Base-by-base conservation (phyloP, 1,284 basidiomycete genomes). In the Prillingera fragicola region DNA sequence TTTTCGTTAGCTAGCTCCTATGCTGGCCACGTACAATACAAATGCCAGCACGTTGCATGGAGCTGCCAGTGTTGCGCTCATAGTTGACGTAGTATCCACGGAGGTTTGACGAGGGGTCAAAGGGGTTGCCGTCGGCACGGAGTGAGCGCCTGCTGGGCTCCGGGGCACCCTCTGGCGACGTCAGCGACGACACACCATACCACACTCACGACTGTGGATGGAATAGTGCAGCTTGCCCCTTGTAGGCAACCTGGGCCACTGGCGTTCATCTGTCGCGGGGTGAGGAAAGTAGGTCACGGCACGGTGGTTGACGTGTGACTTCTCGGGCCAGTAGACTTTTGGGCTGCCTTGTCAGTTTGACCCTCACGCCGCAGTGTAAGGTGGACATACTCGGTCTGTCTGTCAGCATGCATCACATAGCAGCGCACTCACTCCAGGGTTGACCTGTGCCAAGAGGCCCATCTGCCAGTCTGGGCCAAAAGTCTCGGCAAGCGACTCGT, bases 1-100 rank as follows among this genome's bases (percentile, higher is more conserved):
- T 62, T 33, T 7, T 14, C 14, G 13, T 35, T 10, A 44, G 33
- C 32, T 14, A 2, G n/a, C n/a, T n/a, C 10, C 19, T 13, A 36
- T 37, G n/a, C 31, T n/a, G 14, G 31, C n/a, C 31, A 32, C 13
- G 31, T 3, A 60, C 61, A 8, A 67, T 32, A 36, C 65, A 67
- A 8, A 67, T 51, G 3, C 62, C 62, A 4, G 57, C 50, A 3
- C 46, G 21, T 7, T 57, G 27, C 52, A 66, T 51, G 8, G 45
- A 47, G 3, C 28, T 23, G 1, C 57, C 60, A n/a, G 41, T n/a
- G 13, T 41, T 29, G 3, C 28, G n/a, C 33, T 62, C 56, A 18
- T 63, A 47, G 13, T 40, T 49, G 5, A 8, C 9, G 59, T 59
- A 63, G 40, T 46, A 58, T 12, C 33, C 36, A n/a, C 37, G 39